These are phyloP conservation scores for Heritiera littoralis DNA, from an alignment of 345 rosid species.

Conservation along the genomic window DNA sequence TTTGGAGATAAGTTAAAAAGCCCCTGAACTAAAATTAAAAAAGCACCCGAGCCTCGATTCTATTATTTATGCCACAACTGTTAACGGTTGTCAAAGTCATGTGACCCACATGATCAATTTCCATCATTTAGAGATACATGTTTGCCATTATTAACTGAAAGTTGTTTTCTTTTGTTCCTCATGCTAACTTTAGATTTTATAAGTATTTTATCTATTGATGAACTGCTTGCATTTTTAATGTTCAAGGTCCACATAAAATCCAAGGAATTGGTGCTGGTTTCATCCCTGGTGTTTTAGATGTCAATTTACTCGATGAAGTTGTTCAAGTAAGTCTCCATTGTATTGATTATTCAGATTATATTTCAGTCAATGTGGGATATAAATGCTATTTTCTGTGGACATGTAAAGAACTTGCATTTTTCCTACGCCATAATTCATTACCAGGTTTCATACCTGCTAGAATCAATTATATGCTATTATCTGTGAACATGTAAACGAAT, in stretches of 20 bases:
- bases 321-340: slow-evolving; percentile 5
- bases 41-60: too few relatives aligned
- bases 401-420: slow-evolving; percentile 12
- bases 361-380: neutral
- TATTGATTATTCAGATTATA: neutral
- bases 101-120: too few relatives aligned
- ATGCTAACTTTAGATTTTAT: neutral
- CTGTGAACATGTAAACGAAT: neutral
- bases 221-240: neutral
- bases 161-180: neutral
- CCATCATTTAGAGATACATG: neutral
- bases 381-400: neutral
- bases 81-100: too few relatives aligned
- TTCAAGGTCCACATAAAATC: slow-evolving; percentile 57
- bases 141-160: neutral
- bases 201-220: neutral
- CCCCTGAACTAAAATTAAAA: too few relatives aligned
- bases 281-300: slow-evolving; percentile 53
- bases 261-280: slow-evolving; percentile 77
- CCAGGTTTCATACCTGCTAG: neutral
- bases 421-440: neutral
- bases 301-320: slow-evolving; percentile 47
- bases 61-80: too few relatives aligned
- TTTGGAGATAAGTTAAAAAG: too few relatives aligned
- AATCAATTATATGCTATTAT: neutral